Conservation (phyloP, 202 grass and related monocot species). For the Alloteropsis angusta region DNA sequence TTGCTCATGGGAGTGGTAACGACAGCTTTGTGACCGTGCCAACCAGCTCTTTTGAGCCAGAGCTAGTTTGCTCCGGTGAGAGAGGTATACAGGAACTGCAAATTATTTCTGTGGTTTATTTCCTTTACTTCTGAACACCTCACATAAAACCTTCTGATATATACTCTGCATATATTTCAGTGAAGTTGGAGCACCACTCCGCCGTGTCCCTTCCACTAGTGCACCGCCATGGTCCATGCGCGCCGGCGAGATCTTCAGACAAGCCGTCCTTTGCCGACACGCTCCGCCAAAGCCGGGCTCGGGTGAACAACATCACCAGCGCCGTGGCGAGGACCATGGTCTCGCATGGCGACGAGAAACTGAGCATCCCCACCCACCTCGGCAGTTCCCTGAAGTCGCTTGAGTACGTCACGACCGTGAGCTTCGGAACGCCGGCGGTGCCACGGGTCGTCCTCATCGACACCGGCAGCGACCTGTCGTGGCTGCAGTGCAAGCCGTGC, state of each 20-base stretch:
- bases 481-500: conserved; percentile 52
- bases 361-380: conserved; percentile 10
- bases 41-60: background rate
- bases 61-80: background rate
- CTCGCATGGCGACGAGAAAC: background rate
- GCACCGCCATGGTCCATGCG: conserved; percentile 20
- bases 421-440: conserved; percentile 30
- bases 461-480: conserved; percentile 50
- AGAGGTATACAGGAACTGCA: background rate
- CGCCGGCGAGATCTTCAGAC: background rate
- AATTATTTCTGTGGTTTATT: background rate
- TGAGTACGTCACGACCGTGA: conserved; percentile 36
- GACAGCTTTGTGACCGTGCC: background rate
- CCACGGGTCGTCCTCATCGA: conserved; percentile 27
- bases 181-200: background rate
- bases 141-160: background rate
- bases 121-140: background rate
- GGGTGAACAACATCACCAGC: background rate
- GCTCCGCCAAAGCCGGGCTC: background rate
- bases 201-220: background rate
- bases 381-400: background rate
- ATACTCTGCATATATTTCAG: background rate
- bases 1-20: background rate
- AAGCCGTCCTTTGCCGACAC: background rate
- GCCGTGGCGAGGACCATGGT: background rate